A percentile compares a stretch with the other conserved stretches of the same genome.
These are phyloP conservation scores for Tolypocladium sp. DNA, from an alignment of 2,329 filamentous ascomycete genomes.

Conservation along the genomic window DNA sequence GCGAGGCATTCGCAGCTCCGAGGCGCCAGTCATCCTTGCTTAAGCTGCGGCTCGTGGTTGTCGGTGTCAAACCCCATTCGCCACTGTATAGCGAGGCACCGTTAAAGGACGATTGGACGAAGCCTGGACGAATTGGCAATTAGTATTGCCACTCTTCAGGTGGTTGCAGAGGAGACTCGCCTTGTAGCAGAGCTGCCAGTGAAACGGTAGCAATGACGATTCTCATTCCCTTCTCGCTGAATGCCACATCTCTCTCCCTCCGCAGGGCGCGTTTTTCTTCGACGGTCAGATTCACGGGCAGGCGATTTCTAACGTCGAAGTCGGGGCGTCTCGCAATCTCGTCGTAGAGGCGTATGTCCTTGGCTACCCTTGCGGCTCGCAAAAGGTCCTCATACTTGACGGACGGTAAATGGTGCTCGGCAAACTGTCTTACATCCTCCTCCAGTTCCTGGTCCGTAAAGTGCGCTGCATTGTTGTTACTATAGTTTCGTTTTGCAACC, in stretches of 20 bases:
- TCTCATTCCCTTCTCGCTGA: conserved; percentile 28
- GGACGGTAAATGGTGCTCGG: conserved; percentile 14
- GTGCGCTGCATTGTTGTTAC: conserved; percentile 16
- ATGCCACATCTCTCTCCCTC: conserved; percentile 26
- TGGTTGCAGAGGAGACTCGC: conserved; percentile 1
- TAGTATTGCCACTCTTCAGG: not conserved
- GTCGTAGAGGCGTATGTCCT: conserved; percentile 29
- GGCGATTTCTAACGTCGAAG: conserved; percentile 7
- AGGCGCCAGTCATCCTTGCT: conserved; percentile 25
- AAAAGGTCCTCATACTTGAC: conserved; percentile 21
- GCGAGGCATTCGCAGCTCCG: conserved; percentile 28
- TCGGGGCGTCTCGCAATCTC: conserved; percentile 18
- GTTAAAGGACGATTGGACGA: conserved; percentile 35
- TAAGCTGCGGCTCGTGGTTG: not conserved
- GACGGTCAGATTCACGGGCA: conserved; percentile 21
- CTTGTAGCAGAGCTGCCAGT: conserved; percentile 32
- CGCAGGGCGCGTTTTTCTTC: conserved; percentile 28
- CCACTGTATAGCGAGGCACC: conserved; percentile 24
- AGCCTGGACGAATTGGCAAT: conserved; percentile 16
- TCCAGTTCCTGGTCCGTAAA: conserved; percentile 27
- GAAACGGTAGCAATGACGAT: conserved; percentile 32
- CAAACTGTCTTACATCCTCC: conserved; percentile 23
- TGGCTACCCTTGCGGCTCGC: conserved; percentile 30
- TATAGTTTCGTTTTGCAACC: not conserved
- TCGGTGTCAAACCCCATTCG: conserved; percentile 10